phyloP scores from a whole-genome alignment of 2,329 filamentous ascomycete species.

The Fusarium tanahbumbuense region DNA sequence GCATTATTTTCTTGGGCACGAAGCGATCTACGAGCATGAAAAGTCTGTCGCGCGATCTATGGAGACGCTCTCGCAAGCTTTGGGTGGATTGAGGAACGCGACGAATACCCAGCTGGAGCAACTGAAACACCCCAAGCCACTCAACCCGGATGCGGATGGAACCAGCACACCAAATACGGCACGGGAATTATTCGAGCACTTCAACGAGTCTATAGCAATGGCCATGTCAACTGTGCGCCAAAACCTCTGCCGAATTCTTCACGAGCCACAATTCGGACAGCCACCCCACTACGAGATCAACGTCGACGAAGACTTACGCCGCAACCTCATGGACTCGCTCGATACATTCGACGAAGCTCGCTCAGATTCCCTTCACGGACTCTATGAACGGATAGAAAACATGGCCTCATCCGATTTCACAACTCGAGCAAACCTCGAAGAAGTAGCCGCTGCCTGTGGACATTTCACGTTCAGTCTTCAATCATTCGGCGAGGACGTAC shows the following conservation, averaged over 20 bases:
- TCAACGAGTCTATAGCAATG: constrained; percentile 33
- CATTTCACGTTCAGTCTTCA: constrained; percentile 94
- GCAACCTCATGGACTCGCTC: constrained; percentile 82
- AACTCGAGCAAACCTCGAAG: constrained; percentile 85
- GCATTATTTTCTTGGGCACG: constrained; percentile 83
- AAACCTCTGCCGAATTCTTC: constrained; percentile 23
- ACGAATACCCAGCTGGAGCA: constrained; percentile 89
- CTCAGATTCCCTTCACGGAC: constrained; percentile 80
- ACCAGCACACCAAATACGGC: background rate
- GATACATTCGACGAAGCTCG: constrained; percentile 94
- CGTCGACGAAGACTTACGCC: constrained; percentile 83
- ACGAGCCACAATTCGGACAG: constrained; percentile 46
- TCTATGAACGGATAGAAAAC: constrained; percentile 84
- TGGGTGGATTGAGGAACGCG: constrained; percentile 90
- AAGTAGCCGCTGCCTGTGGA: constrained; percentile 94
- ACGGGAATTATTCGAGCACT: constrained; percentile 27
- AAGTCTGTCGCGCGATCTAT: constrained; percentile 84
- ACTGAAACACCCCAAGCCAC: constrained; percentile 59
- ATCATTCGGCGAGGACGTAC: constrained; percentile 90
- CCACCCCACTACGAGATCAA: constrained; percentile 58
- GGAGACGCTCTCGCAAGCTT: constrained; percentile 85
- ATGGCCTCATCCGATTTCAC: constrained; percentile 63
- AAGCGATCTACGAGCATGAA: constrained; percentile 82
- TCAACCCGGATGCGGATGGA: accelerated
- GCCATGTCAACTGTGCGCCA: constrained; percentile 33